Evolutionary conservation across 78 protist species (phyloP).

Genomic region (Dictyostelium capitatum): DNA sequence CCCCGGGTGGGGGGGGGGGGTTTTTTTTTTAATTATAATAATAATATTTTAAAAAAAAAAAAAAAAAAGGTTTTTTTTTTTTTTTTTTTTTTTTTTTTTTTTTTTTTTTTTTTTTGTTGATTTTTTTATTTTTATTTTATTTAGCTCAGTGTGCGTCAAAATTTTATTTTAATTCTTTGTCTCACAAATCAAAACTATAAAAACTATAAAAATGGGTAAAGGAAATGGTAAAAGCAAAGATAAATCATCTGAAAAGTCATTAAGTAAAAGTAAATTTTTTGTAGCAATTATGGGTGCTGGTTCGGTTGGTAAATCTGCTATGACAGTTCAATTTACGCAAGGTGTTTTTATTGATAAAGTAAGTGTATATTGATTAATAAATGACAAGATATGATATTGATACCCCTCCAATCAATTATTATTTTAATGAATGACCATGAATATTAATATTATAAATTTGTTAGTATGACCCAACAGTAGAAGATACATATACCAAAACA

Average conservation of each 20-base stretch:
- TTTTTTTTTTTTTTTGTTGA: no score
- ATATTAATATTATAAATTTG: background rate
- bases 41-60: no score
- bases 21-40: no score
- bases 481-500: conserved; percentile 83
- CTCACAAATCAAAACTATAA: background rate
- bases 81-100: no score
- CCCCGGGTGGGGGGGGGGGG: no score
- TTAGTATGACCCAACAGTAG: conserved; percentile 86
- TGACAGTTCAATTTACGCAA: conserved; percentile 83
- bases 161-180: background rate
- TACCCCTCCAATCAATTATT: background rate
- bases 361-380: background rate
- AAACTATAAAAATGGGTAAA: conserved; percentile 53
- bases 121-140: no score
- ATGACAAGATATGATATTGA: background rate
- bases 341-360: conserved; percentile 81
- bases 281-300: conserved; percentile 86
- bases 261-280: conserved; percentile 46
- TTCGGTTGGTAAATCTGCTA: conserved; percentile 85
- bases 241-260: conserved; percentile 39
- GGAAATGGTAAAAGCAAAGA: conserved; percentile 63
- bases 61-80: no score
- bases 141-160: background rate
- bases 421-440: no score